Base-by-base conservation (phyloP, 176 grass and related monocot species). In the Oryza nivara region DNA sequence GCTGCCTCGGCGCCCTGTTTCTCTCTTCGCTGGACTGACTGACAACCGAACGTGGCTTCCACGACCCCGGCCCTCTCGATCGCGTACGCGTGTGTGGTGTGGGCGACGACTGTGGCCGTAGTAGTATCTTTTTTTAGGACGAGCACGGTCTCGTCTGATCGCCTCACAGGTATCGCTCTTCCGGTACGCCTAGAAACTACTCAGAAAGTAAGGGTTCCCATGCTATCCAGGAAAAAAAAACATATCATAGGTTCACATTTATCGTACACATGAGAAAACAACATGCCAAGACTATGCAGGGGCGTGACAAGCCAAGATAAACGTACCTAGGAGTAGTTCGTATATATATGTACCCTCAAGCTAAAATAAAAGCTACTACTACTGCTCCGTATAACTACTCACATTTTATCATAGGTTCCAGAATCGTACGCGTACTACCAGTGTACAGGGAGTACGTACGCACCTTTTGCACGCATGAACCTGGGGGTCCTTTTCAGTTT, bases 41-140 rank as follows among this genome's bases (percentile, higher is more conserved):
- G 56, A 83, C 43, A 49, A 70, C 2, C 0, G 12, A 83, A 77
- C 66, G 79, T 87, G 86, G 11, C 40, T 3, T 74, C 63, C 71
- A 75, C 68, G 13, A 28, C 76, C 52, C 36, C 36, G 36, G 54
- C 12, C 19, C 54, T 14, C 12, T 58, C 19, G 43, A 11, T 7
- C 14, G 43, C 35, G 38, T 47, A 12, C 70, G n/a, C 20, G 34
- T 56, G 34, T 56, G 68, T 41, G 17, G 52, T 58, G 8, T 61
- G 58, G 20, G 58, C 38, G 38, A 40, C 58, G 4, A 61, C 52
- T 61, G 58, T 36, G 20, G 1, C 58, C 35, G 35, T 36, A 2
- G 30, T 32, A 36, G 20, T 67, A 70, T 54, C 45, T 7, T 56
- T 56, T 56, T 68, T 51, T n/a, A 23, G 47, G 41, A 67, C 45